phyloP scores from a whole-genome alignment of 208 protist genomes.

The Acanthamoeba quina region DNA sequence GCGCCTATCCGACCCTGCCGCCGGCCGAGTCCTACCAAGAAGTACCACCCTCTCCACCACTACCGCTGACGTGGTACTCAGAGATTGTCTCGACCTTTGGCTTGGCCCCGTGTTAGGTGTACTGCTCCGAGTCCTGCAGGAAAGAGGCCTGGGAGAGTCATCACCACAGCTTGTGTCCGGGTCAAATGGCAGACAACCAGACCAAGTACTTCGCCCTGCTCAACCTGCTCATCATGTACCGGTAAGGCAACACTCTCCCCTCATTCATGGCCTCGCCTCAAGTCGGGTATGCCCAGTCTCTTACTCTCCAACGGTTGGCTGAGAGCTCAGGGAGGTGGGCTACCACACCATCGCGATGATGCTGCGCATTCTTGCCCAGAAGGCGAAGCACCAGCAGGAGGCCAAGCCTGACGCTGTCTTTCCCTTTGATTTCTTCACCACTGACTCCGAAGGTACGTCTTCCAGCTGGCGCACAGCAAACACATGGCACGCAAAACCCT shows the following conservation, averaged over 20 bases:
- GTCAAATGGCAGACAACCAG: not conserved
- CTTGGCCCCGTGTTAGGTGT: not conserved
- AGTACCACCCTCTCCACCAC: not conserved
- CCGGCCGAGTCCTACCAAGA: constrained; percentile 1
- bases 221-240: constrained; percentile 42
- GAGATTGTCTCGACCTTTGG: not conserved
- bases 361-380: constrained; percentile 7
- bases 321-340: not conserved
- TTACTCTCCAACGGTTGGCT: not conserved
- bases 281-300: not conserved
- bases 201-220: not conserved
- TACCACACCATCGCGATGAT: constrained; percentile 3
- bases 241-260: not conserved
- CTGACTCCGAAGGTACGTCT: not conserved
- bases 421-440: constrained; percentile 32
- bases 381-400: not conserved
- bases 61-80: no score
- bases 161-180: not conserved
- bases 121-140: constrained; percentile 22
- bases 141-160: constrained; percentile 44
- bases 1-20: not conserved
- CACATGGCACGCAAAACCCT: no score
- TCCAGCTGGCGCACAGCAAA: no score
- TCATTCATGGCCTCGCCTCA: no score
- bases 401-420: not conserved